Base-by-base conservation (phyloP, 106 monocot species). In the Agapanthus africanus region DNA sequence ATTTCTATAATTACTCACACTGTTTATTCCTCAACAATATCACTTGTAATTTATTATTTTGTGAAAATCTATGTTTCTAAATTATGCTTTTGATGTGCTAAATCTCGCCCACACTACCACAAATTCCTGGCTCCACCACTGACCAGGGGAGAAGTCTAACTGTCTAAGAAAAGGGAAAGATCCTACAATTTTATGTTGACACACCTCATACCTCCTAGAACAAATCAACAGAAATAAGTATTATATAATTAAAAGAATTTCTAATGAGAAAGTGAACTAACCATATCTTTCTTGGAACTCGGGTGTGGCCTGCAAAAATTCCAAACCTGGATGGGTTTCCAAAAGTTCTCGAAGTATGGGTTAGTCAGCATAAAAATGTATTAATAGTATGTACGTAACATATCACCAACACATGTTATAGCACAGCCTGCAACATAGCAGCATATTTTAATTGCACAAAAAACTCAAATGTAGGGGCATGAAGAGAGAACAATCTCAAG, bases 281-380 rank as follows among this genome's bases (percentile, higher is more conserved):
- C 94, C 87, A 82, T 94, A 94, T 90, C 94, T 82, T 73, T 94
- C 90, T 73, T 94, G 94, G 83, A 94, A 94, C 75, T 94, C 94
- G 27, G 94, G 94, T 26, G 94, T 94, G 65, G 62, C 85, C 52
- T 90, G 90, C 56, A 94, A 57, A 46, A 94, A 94, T 64, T 94
- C 94, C 69, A 94, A 66, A 6, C 94, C 94, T 34, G 90, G 90
- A 79, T 94, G 94, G 31, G 67, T 87, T 27, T 84, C 79, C 69
- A 94, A 77, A 67, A 94, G 82, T 51, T 94, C 94, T 72, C 77
- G 77, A 30, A 94, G 78, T 71, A 94, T 71, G 71, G 90, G 90
- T 73, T 15, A 28, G n/a, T 66, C 25, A 66, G 41, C 22, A 66
- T 27, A 28, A 27, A 40, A 41, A 23, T 40, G 3, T 40, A 39